Evolutionary conservation across 2,329 filamentous ascomycete genomes (phyloP).

Genomic region (Passalora sequoiae): DNA sequence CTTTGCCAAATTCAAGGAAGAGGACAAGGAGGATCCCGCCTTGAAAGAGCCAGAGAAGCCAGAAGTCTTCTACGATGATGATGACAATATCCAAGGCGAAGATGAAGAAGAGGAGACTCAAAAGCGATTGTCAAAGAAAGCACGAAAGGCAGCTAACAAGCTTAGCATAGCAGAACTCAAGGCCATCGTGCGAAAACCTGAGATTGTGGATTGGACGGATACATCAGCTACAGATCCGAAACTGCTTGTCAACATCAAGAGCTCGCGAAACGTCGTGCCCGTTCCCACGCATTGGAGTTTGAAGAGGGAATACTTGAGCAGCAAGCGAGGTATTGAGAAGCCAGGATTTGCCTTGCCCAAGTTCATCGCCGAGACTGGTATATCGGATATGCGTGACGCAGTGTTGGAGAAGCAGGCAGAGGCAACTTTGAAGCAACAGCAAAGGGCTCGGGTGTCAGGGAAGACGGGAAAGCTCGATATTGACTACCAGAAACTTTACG

Average conservation of each 20-base stretch:
- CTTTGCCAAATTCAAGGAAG: slow-evolving; percentile 70
- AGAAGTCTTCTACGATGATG: slow-evolving; percentile 75
- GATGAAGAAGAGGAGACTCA: slow-evolving; percentile 62
- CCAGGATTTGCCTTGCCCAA: slow-evolving; percentile 85
- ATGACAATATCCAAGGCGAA: slow-evolving; percentile 81
- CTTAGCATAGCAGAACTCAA: slow-evolving; percentile 94
- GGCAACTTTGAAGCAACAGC: slow-evolving; percentile 87
- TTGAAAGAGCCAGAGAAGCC: slow-evolving; percentile 70
- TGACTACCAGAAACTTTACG: slow-evolving; percentile 96
- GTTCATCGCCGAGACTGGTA: slow-evolving; percentile 96
- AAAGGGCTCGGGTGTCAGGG: slow-evolving; percentile 85
- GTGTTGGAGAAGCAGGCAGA: slow-evolving; percentile 93
- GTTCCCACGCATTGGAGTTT: slow-evolving; percentile 92
- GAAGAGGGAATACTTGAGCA: slow-evolving; percentile 94
- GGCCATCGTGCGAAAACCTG: slow-evolving; percentile 80
- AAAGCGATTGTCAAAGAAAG: slow-evolving; percentile 84
- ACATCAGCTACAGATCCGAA: slow-evolving; percentile 84
- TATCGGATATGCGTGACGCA: slow-evolving; percentile 95
- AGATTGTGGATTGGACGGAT: slow-evolving; percentile 97
- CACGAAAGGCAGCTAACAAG: slow-evolving; percentile 84
- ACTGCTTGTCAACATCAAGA: slow-evolving; percentile 88
- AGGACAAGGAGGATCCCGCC: slow-evolving; percentile 44
- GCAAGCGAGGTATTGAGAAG: slow-evolving; percentile 95
- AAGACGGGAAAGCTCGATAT: slow-evolving; percentile 98
- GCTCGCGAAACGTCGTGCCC: slow-evolving; percentile 89